Evolutionary conservation across 78 protist species (phyloP), one percentile per base, ranked within the genome.

Genomic region (Emiliania huxleyi): DNA sequence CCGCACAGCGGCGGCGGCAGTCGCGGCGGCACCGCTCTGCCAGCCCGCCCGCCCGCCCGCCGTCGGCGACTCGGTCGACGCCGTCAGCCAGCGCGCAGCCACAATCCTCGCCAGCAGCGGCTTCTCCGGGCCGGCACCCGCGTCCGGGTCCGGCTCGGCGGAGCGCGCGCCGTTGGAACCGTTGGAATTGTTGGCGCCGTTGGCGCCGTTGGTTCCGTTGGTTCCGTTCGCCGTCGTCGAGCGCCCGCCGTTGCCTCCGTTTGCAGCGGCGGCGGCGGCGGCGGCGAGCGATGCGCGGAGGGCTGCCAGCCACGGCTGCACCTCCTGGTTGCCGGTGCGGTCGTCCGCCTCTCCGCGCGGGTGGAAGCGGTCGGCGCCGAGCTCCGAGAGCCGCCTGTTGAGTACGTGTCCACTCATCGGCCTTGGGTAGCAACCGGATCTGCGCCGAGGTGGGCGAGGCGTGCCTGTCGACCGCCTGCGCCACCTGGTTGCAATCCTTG

Each of bases 401-500:
- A 88, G 91, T 11, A 4, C 18, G 12, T 15, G n/a, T n/a, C n/a
- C n/a, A n/a, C n/a, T n/a, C n/a, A n/a, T n/a, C n/a, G n/a, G n/a
- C n/a, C n/a, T n/a, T n/a, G n/a, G n/a, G n/a, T n/a, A n/a, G n/a
- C n/a, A n/a, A n/a, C n/a, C n/a, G n/a, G n/a, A n/a, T n/a, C n/a
- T n/a, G n/a, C n/a, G n/a, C n/a, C n/a, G n/a, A n/a, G n/a, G n/a
- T n/a, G n/a, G n/a, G n/a, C n/a, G n/a, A n/a, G n/a, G n/a, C n/a
- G n/a, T n/a, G n/a, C n/a, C n/a, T n/a, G n/a, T 48, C 55, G 23
- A 48, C 11, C 55, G 23, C 23, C 55, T 52, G 92, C 37, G 81
- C 92, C 43, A 52, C 77, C 26, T 89, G 73, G 62, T 89, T 89
- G 92, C 92, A 89, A 49, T 89, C 92, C 84, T 56, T 69, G 22